These are phyloP conservation scores for Ormosia emarginata DNA, from an alignment of 306 rosid species.

Conservation along the genomic window DNA sequence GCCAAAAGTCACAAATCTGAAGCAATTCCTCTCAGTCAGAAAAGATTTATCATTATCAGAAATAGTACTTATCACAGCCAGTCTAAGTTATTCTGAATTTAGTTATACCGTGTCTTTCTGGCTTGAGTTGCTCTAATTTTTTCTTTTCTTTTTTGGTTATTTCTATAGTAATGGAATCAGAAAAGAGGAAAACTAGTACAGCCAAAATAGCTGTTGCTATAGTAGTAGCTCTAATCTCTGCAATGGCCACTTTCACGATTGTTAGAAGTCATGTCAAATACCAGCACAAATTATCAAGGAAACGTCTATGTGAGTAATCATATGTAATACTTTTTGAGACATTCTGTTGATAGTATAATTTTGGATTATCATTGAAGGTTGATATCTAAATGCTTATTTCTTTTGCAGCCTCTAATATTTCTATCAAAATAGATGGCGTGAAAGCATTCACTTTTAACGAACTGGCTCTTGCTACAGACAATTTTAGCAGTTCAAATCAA, in stretches of 20 bases:
- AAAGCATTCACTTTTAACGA: constrained; percentile 69
- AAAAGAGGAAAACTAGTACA: constrained; percentile 15
- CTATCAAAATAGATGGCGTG: constrained; percentile 72
- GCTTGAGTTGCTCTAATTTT: constrained; percentile 21
- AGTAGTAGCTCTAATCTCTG: constrained; percentile 47
- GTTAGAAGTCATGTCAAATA: constrained; percentile 35
- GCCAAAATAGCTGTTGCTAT: constrained; percentile 42
- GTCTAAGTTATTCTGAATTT: not conserved
- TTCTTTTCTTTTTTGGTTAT: too few relatives aligned
- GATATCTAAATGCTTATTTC: not conserved
- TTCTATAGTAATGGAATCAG: constrained; percentile 32
- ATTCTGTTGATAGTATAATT: not conserved
- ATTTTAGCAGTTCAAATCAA: constrained; percentile 51
- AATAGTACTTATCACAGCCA: not conserved
- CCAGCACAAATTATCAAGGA: constrained; percentile 42
- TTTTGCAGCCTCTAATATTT: constrained; percentile 58
- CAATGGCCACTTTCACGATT: constrained; percentile 39
- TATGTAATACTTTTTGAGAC: too few relatives aligned
- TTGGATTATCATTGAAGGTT: constrained; percentile 9
- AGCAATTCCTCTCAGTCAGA: too few relatives aligned
- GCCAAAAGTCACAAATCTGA: too few relatives aligned
- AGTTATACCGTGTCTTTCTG: not conserved
- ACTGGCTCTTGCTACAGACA: constrained; percentile 62
- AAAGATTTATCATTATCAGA: too few relatives aligned
- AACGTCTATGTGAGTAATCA: constrained; percentile 54